Percentiles rank a stretch among this genome's conserved stretches.
These are phyloP conservation scores for Ustilago sp. DNA, from an alignment of 1,284 basidiomycete species.

Conservation along the genomic window DNA sequence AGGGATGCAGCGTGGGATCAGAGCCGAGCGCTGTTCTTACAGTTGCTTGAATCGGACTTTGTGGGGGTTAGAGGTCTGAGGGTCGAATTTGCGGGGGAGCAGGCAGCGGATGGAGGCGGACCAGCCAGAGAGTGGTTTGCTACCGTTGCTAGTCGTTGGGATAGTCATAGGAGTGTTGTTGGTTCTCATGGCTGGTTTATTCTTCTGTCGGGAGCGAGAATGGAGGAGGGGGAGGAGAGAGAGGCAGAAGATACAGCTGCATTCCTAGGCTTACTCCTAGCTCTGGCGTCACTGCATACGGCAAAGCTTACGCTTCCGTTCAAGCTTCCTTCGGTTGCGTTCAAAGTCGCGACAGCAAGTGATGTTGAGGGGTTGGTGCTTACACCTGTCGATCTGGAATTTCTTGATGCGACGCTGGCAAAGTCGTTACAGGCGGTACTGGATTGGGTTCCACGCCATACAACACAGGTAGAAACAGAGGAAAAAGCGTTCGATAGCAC, in stretches of 20 bases:
- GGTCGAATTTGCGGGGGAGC: constrained; percentile 52
- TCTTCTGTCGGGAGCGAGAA: not conserved
- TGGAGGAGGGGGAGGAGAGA: not conserved
- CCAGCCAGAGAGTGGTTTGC: constrained; percentile 58
- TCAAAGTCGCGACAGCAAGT: constrained; percentile 31
- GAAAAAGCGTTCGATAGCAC: constrained; percentile 34
- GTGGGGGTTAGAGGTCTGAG: constrained; percentile 32
- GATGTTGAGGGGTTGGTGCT: constrained; percentile 9
- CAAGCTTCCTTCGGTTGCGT: constrained; percentile 25
- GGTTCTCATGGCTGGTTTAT: constrained; percentile 32
- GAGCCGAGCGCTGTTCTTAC: constrained; percentile 27
- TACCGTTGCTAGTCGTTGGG: constrained; percentile 35
- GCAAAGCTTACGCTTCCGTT: constrained; percentile 48
- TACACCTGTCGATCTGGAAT: constrained; percentile 34
- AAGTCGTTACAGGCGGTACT: constrained; percentile 37
- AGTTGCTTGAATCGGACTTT: constrained; percentile 24
- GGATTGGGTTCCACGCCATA: constrained; percentile 18
- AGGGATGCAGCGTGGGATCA: constrained; percentile 24
- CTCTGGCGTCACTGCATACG: constrained; percentile 51
- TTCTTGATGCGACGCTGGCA: constrained; percentile 37
- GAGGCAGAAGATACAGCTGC: constrained; percentile 17
- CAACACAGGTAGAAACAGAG: not conserved
- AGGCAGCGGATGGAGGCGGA: constrained; percentile 58
- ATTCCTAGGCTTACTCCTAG: constrained; percentile 50
- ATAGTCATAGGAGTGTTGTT: constrained; percentile 1